Conservation (phyloP, 495 filamentous ascomycete species). For the Aspergillus panamensis region DNA sequence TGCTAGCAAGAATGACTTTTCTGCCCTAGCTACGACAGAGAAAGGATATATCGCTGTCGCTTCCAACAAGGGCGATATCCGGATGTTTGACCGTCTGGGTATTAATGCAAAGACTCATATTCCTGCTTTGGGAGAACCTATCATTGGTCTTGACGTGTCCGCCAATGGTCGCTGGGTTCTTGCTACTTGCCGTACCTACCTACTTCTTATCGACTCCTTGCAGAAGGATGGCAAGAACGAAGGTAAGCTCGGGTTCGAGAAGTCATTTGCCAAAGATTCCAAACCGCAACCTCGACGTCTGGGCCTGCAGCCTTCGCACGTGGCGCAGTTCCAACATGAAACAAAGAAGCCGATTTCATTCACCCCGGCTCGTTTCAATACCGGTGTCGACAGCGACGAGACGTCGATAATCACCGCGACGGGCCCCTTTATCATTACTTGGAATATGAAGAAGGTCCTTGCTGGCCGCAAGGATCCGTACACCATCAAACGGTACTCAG, state of each 20-base stretch:
- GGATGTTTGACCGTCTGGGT: conserved; percentile 91
- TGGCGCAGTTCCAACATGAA: conserved; percentile 95
- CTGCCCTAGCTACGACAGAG: conserved; percentile 86
- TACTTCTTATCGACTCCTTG: conserved; percentile 85
- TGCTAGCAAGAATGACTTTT: conserved; percentile 93
- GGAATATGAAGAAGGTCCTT: conserved; percentile 87
- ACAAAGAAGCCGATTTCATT: conserved; percentile 82
- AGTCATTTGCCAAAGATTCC: conserved; percentile 81
- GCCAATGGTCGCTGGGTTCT: conserved; percentile 95
- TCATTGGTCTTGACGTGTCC: conserved; percentile 90
- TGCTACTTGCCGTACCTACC: conserved; percentile 90
- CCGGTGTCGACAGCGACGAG: conserved; percentile 72
- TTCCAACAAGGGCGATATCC: conserved; percentile 95
- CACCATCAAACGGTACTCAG: conserved; percentile 90
- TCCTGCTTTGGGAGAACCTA: conserved; percentile 90
- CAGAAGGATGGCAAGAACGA: conserved; percentile 95
- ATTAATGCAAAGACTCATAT: conserved; percentile 98
- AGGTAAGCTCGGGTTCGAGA: conserved; percentile 96
- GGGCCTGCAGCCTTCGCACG: conserved; percentile 79
- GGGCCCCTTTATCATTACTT: conserved; percentile 94
- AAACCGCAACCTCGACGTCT: conserved; percentile 94
- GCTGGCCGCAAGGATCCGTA: conserved; percentile 79
- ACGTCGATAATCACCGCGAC: conserved; percentile 96
- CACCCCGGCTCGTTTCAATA: conserved; percentile 92
- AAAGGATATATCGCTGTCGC: conserved; percentile 96